These are phyloP conservation scores for Pseudogymnoascus sp. DNA, from an alignment of 2,329 filamentous ascomycete species.

Conservation along the genomic window DNA sequence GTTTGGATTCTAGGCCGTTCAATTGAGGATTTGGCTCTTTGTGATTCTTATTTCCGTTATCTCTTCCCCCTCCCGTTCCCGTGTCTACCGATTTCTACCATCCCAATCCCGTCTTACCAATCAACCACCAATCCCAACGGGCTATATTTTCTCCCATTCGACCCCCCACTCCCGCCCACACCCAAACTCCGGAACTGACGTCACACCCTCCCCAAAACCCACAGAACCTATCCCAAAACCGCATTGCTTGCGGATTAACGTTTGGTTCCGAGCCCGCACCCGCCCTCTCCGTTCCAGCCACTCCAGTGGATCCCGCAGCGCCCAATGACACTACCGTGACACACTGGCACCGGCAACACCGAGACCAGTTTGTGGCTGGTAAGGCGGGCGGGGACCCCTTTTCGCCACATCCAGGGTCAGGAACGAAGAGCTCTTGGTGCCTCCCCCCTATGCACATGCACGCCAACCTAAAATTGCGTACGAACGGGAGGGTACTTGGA, in stretches of 20 bases:
- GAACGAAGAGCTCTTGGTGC: background rate
- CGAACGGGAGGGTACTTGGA: background rate
- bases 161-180: background rate
- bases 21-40: constrained; percentile 1
- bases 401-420: constrained; percentile 2
- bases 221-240: background rate
- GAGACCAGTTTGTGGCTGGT: background rate
- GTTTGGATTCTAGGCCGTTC: background rate
- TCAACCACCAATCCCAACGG: background rate
- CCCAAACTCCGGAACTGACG: background rate
- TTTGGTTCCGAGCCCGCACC: background rate
- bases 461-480: background rate
- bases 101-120: background rate
- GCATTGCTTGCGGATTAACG: background rate
- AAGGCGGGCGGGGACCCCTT: background rate
- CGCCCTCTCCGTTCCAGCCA: background rate
- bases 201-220: background rate
- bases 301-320: background rate
- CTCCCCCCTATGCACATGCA: background rate
- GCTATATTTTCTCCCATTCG: background rate
- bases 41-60: background rate
- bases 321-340: background rate
- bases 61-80: background rate
- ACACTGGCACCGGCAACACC: background rate
- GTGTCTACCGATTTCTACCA: background rate